Evolutionary conservation across 495 filamentous ascomycete species (phyloP), one percentile per base, ranked within the genome.

Genomic region (Neurospora sp.): DNA sequence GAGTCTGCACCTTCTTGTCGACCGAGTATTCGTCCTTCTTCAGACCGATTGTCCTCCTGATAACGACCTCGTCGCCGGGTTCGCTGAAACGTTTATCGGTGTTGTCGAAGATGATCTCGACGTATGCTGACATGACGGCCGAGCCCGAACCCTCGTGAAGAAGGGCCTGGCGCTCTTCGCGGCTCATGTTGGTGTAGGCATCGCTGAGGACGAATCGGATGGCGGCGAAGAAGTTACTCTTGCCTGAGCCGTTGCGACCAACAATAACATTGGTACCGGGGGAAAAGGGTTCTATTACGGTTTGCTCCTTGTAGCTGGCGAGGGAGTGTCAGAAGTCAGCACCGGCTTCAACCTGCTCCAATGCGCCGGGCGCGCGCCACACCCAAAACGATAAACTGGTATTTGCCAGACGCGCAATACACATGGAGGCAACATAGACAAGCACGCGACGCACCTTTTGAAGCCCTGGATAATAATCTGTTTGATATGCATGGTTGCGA

Each of bases 381-480:
- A 69, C 10, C 43, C 39, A 45, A n/a, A 37, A 40, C 7, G 28
- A 39, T 19, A 37, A 5, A n/a, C 54, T 37, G 40, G 17, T 10
- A 19, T 17, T 59, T 69, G 34, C 38, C 19, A 28, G 9, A 43
- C 45, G 39, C 13, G 42, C 39, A 73, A 34, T 39, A 69, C 6
- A 40, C 28, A 19, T 28, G 19, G 31, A 42, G 31, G 0, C 21
- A 48, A 5, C 11, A 28, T 43, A 24, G 71, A 45, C 31, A 21
- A n/a, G 72, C 5, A 24, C 42, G 70, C 71, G 71, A 69, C 84
- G 72, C 82, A 97, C 95, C 95, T 97, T 85, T 98, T 98, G 85
- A 99, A 99, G 88, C 96, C 96, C 79, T 99, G 96, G 79, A 99
- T 98, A 83, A 98, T 99, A 80, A 99, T 97, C 86, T 99, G 96